Base-by-base conservation (phyloP, 2,329 filamentous ascomycete species). In the Coniochaeta pulveracea region DNA sequence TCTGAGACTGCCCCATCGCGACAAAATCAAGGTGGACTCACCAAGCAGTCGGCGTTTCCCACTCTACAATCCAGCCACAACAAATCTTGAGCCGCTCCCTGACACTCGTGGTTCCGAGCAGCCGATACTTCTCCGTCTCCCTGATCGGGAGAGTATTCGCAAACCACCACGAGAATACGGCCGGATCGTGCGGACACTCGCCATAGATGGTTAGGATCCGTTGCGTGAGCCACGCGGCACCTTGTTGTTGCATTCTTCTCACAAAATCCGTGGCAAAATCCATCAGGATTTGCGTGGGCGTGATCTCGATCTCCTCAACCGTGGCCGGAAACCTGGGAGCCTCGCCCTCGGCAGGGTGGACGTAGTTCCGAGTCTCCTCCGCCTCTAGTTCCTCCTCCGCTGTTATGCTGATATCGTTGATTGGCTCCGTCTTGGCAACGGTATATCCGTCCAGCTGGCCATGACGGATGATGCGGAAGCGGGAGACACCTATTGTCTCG, bases 91-190 rank as follows among this genome's bases (percentile, higher is more conserved):
- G 56, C 36, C 88, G 66, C 47, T 86, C 76, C 38, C 88, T 67
- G 4, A 93, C 85, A 43, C 82, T 89, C 3, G 67, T 77, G 5
- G 80, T 81, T 10, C 66, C 65, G 10, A 95, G 58, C 14, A 95
- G 59, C 10, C 70, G 65, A 44, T 93, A 93, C 51, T 89, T 93
- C 46, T 91, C 80, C 18, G 75, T 61, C 17, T 91, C 82, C 10
- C 72, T 69, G 23, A 91, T 76, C 0, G 85, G 85, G 10, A 93
- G 56, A 14, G 91, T 76, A 47, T 76, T 84, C 8, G 82, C 86
- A 43, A 94, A 80, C 88, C 88, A 95, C 69, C 86, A 94, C 0
- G 86, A 83, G 43, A 94, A 91, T 2, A 74, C 54, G 3, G 77
- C 77, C 1, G 85, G 77, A 47, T 93, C 84, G 11, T 72, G 63